A percentile compares a stretch with the other conserved stretches of the same genome.
Evolutionary conservation across 129 eudicot species (phyloP).

Genomic region (Ambrosia artemisiifolia): DNA sequence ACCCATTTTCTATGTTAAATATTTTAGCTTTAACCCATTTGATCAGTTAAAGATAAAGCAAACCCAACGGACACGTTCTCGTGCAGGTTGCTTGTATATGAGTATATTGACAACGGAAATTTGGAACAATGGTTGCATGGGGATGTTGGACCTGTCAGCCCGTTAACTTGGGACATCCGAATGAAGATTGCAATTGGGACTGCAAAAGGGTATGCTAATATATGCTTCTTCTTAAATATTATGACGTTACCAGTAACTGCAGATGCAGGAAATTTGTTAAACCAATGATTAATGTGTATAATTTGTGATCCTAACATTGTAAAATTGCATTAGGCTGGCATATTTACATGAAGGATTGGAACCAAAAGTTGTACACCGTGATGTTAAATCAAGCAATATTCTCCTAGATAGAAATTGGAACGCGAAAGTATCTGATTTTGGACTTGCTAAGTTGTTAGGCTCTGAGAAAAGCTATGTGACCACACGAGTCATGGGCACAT

Average conservation of each 20-base stretch:
- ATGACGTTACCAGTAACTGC: neutral
- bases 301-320: constrained; percentile 3
- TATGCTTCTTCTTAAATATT: neutral
- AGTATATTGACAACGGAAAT: constrained; percentile 91
- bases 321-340: constrained; percentile 34
- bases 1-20: neutral
- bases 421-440: constrained; percentile 89
- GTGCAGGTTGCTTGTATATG: constrained; percentile 87
- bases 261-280: neutral
- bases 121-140: constrained; percentile 98
- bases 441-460: constrained; percentile 90
- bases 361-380: constrained; percentile 98
- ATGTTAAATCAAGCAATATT: constrained; percentile 92
- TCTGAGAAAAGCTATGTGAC: constrained; percentile 82
- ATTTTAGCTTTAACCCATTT: neutral
- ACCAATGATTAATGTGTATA: neutral
- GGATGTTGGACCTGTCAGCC: constrained; percentile 74
- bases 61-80: neutral
- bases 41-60: neutral
- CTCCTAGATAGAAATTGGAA: constrained; percentile 87
- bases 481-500: constrained; percentile 96
- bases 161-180: constrained; percentile 24
- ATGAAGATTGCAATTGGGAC: constrained; percentile 24
- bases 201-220: constrained; percentile 21
- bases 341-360: constrained; percentile 86